phyloP scores from a whole-genome alignment of 106 monocot species.

The Ottelia alismoides region DNA sequence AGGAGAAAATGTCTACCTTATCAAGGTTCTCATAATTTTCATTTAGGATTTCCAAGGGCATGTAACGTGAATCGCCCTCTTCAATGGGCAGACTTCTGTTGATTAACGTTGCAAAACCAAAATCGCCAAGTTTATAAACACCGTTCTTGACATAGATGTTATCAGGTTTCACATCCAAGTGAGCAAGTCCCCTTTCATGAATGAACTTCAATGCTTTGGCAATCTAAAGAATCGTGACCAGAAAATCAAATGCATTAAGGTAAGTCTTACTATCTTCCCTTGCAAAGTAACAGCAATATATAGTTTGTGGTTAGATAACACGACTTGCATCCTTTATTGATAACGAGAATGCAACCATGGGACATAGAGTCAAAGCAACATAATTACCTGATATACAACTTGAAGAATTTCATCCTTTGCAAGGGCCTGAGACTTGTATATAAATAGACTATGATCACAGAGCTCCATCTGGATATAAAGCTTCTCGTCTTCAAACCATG shows the following conservation, averaged over 20 bases:
- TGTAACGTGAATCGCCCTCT: conserved; percentile 92
- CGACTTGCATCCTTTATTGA: too few relatives aligned
- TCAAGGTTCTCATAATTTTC: conserved; percentile 84
- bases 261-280: too few relatives aligned
- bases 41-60: conserved; percentile 88
- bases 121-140: conserved; percentile 88
- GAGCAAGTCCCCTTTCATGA: conserved; percentile 75
- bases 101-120: conserved; percentile 84
- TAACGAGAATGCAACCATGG: too few relatives aligned
- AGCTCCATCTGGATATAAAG: conserved; percentile 99
- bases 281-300: too few relatives aligned
- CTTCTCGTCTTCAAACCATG: conserved; percentile 94
- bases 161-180: conserved; percentile 94
- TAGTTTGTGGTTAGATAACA: too few relatives aligned
- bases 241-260: conserved; percentile 3
- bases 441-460: conserved; percentile 57
- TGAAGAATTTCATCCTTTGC: conserved; percentile 35
- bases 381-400: conserved; percentile 84
- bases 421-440: conserved; percentile 20
- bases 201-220: conserved; percentile 70
- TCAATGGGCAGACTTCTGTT: conserved; percentile 66
- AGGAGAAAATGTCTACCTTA: conserved; percentile 93
- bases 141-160: conserved; percentile 84
- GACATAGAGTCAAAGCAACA: too few relatives aligned
- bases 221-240: conserved; percentile 32